A percentile compares a stretch with the other conserved stretches of the same genome.
Conservation (phyloP, 2,329 filamentous ascomycete genomes). For the Aureobasidium musti region DNA sequence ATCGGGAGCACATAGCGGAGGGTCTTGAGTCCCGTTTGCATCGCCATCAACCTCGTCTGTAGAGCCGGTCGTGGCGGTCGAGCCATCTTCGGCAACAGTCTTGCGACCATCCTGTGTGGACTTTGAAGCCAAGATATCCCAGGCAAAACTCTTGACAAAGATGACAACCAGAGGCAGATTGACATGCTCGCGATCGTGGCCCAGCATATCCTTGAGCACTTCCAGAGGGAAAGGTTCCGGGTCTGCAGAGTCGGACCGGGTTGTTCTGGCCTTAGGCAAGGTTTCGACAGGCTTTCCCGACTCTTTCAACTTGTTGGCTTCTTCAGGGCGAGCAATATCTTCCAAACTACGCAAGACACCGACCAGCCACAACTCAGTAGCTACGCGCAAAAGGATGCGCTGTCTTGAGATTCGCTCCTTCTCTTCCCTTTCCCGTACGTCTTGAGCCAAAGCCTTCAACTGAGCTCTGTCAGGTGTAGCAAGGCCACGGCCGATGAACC, state of each 20-base stretch:
- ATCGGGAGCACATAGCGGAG: slow-evolving; percentile 73
- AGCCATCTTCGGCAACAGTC: slow-evolving; percentile 77
- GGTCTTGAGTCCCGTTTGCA: slow-evolving; percentile 59
- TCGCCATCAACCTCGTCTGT: slow-evolving; percentile 56
- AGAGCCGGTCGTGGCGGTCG: slow-evolving; percentile 56
- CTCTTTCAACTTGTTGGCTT: slow-evolving; percentile 62
- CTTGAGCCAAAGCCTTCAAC: slow-evolving; percentile 74
- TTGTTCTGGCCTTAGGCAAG: slow-evolving; percentile 58
- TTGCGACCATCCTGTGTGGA: slow-evolving; percentile 76
- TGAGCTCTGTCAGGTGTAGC: slow-evolving; percentile 84
- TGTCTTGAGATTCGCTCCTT: slow-evolving; percentile 89
- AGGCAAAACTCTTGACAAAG: slow-evolving; percentile 94
- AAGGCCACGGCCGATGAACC: slow-evolving; percentile 88
- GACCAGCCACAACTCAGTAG: slow-evolving; percentile 95
- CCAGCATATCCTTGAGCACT: slow-evolving; percentile 94
- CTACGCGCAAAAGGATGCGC: slow-evolving; percentile 80
- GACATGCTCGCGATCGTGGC: slow-evolving; percentile 86
- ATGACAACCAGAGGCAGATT: slow-evolving; percentile 90
- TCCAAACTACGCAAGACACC: slow-evolving; percentile 81
- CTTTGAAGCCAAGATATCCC: slow-evolving; percentile 88
- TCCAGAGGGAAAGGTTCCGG: slow-evolving; percentile 94
- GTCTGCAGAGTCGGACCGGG: slow-evolving; percentile 62
- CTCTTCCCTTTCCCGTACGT: slow-evolving; percentile 91
- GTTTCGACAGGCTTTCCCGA: slow-evolving; percentile 55
- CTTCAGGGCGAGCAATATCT: slow-evolving; percentile 65